Conservation (phyloP, 768 basidiomycete genomes). For the Ramaria rubella region DNA sequence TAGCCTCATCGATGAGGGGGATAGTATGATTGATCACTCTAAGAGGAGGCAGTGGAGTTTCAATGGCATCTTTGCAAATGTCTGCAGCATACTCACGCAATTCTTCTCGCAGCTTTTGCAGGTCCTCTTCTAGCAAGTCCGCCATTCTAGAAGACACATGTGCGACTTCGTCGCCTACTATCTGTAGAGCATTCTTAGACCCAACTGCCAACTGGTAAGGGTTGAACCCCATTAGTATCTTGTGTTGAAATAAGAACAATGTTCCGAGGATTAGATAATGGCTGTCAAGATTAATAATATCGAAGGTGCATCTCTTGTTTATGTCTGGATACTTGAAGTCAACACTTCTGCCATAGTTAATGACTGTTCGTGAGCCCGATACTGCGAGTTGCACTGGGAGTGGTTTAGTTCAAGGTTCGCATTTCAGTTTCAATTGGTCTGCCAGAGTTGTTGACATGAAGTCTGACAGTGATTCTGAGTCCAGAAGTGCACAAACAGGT, state of each 20-base stretch:
- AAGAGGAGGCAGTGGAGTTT: constrained; percentile 27
- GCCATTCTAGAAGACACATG: neutral
- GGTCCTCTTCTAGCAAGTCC: neutral
- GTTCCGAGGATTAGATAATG: constrained; percentile 38
- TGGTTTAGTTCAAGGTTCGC: constrained; percentile 23
- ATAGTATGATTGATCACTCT: constrained; percentile 23
- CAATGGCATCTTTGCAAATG: constrained; percentile 21
- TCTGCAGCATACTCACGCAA: constrained; percentile 19
- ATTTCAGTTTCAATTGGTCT: constrained; percentile 25
- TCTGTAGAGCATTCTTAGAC: constrained; percentile 4
- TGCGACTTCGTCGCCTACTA: neutral
- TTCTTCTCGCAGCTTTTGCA: neutral
- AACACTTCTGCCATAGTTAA: constrained; percentile 25
- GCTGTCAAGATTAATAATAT: constrained; percentile 32
- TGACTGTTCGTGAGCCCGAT: constrained; percentile 34
- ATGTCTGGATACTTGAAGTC: constrained; percentile 31
- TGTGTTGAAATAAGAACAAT: neutral
- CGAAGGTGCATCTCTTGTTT: constrained; percentile 24
- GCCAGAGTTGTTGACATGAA: constrained; percentile 16
- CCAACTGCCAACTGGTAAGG: constrained; percentile 18
- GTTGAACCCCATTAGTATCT: constrained; percentile 6
- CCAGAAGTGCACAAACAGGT: constrained; percentile 11
- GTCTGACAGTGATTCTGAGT: constrained; percentile 15
- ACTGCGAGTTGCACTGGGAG: constrained; percentile 35
- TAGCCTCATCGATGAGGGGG: constrained; percentile 21